A percentile compares a stretch with the other conserved stretches of the same genome.
phyloP scores from a whole-genome alignment of 352 stramenopile genomes.

The Phytophthora pini region DNA sequence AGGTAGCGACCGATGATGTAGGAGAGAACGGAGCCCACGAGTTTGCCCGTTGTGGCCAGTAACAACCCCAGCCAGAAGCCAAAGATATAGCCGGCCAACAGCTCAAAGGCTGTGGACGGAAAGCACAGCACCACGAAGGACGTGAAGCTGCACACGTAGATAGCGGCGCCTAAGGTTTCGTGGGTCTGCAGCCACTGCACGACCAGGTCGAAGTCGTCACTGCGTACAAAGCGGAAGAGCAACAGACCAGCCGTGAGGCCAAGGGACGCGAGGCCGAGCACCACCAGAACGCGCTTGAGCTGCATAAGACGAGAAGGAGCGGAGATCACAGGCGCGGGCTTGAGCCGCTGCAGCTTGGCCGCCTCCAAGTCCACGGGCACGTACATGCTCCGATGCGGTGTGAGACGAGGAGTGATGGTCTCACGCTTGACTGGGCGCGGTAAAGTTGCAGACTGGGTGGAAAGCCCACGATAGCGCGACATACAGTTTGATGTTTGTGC shows the following conservation, averaged over 20 bases:
- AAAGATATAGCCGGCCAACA: slow-evolving; percentile 82
- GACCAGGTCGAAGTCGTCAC: slow-evolving; percentile 50
- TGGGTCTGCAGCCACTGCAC: slow-evolving; percentile 64
- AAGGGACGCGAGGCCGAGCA: slow-evolving; percentile 27
- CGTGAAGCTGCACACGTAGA: slow-evolving; percentile 58
- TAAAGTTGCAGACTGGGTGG: slow-evolving; percentile 13
- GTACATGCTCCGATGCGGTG: slow-evolving; percentile 23
- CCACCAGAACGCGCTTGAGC: slow-evolving; percentile 27
- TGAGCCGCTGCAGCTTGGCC: slow-evolving; percentile 18
- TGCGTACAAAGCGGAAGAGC: slow-evolving; percentile 50
- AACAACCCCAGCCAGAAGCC: slow-evolving; percentile 75
- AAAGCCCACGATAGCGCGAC: neutral
- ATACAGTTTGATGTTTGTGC: slow-evolving; percentile 3
- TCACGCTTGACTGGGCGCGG: slow-evolving; percentile 11
- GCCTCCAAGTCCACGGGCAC: slow-evolving; percentile 29
- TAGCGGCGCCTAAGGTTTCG: slow-evolving; percentile 41
- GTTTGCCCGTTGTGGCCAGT: slow-evolving; percentile 70
- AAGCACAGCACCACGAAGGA: slow-evolving; percentile 69
- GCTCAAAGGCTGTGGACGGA: slow-evolving; percentile 79
- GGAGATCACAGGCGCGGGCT: neutral
- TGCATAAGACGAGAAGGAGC: neutral
- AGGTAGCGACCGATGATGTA: slow-evolving; percentile 78
- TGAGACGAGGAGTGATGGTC: slow-evolving; percentile 21
- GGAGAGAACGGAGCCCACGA: slow-evolving; percentile 68
- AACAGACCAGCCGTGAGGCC: slow-evolving; percentile 30